phyloP scores from a whole-genome alignment of 805 yeast species.

The Candida mattraensis region DNA sequence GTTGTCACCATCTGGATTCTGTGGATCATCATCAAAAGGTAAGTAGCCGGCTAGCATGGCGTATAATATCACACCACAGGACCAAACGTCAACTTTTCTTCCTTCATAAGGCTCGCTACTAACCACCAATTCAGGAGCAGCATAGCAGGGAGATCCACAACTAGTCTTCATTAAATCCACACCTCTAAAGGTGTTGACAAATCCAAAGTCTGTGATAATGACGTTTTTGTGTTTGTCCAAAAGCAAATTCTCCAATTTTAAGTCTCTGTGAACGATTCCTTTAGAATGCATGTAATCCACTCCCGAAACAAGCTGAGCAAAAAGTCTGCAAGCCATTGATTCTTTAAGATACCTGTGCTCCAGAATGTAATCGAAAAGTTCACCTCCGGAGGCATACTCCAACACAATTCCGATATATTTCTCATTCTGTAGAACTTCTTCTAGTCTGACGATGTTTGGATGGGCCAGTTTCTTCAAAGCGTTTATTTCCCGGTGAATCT shows the following conservation, averaged over 20 bases:
- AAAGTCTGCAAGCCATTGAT: conserved; percentile 77
- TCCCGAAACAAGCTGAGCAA: conserved; percentile 92
- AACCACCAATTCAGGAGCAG: conserved; percentile 95
- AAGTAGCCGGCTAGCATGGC: conserved; percentile 97
- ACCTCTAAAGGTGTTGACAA: conserved; percentile 79
- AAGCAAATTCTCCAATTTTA: conserved; percentile 70
- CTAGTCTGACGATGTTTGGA: conserved; percentile 89
- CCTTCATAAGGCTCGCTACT: conserved; percentile 88
- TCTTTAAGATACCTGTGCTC: conserved; percentile 87
- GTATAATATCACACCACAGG: conserved; percentile 90
- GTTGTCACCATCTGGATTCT: conserved; percentile 94
- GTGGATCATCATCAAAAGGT: conserved; percentile 97
- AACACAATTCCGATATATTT: conserved; percentile 94
- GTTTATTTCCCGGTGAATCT: conserved; percentile 90
- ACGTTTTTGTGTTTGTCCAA: conserved; percentile 86
- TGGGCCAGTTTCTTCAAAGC: conserved; percentile 83
- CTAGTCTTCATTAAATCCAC: conserved; percentile 88
- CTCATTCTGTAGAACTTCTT: conserved; percentile 91
- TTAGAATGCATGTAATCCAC: conserved; percentile 85
- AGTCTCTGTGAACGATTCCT: conserved; percentile 77
- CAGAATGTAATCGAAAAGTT: conserved; percentile 87
- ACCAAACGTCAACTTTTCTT: conserved; percentile 94
- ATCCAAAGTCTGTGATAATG: conserved; percentile 89
- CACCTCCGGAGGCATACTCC: conserved; percentile 98
- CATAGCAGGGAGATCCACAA: conserved; percentile 98